Evolutionary conservation across 192 early-diverging fungal genomes (phyloP).

Genomic region (Chytriomyces hyalinus): DNA sequence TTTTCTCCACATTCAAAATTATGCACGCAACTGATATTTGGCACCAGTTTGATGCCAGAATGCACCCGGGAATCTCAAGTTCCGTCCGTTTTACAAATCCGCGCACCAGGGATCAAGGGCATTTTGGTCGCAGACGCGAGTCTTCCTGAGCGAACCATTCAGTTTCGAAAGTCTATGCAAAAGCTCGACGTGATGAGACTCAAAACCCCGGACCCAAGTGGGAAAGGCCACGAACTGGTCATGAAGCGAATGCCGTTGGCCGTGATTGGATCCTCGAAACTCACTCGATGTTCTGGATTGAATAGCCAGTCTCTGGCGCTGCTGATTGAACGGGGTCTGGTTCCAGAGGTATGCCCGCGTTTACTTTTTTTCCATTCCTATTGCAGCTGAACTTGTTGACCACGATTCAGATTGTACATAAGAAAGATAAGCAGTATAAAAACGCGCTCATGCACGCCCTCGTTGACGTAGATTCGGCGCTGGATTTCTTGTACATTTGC

Average conservation of each 20-base stretch:
- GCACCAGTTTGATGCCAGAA: neutral
- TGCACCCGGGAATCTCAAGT: neutral
- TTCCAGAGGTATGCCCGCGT: conserved; percentile 11
- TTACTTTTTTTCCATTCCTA: conserved; percentile 8
- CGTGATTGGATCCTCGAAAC: conserved; percentile 28
- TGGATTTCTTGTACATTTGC: conserved; percentile 35
- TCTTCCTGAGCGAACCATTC: conserved; percentile 8
- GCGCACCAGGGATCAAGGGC: conserved; percentile 39
- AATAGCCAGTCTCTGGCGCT: conserved; percentile 35
- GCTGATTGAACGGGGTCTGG: conserved; percentile 38
- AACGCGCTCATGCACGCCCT: conserved; percentile 21
- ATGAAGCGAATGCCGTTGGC: conserved; percentile 18
- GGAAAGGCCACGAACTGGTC: neutral
- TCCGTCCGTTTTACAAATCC: conserved; percentile 36
- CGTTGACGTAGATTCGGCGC: conserved; percentile 19
- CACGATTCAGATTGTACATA: neutral
- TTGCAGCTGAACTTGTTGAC: neutral
- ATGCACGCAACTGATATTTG: neutral
- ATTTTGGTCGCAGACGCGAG: conserved; percentile 32
- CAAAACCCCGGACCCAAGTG: neutral
- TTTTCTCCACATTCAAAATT: neutral
- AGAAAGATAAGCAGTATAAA: conserved; percentile 35
- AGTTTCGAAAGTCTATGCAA: conserved; percentile 33
- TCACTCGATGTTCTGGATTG: neutral
- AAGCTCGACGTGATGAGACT: conserved; percentile 36